Evolutionary conservation across 495 filamentous ascomycete genomes (phyloP).

Genomic region (Neurospora sp.): DNA sequence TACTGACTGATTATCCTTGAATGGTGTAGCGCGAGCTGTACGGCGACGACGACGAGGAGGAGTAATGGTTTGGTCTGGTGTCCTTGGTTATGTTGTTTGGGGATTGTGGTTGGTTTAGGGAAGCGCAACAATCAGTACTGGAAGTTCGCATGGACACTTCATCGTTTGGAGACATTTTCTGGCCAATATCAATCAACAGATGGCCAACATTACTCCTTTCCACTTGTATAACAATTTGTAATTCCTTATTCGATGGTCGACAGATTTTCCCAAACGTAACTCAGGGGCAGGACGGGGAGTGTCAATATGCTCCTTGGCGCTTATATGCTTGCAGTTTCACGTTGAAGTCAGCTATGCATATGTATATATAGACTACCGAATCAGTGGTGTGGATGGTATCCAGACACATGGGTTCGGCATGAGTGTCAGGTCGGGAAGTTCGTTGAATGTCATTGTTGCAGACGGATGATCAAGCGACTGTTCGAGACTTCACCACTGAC

Average conservation of each 20-base stretch:
- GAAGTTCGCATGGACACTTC: neutral
- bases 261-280: neutral
- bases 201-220: neutral
- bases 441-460: neutral
- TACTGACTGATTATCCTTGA: neutral
- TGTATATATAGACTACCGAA: neutral
- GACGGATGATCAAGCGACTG: neutral
- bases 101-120: neutral
- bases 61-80: neutral
- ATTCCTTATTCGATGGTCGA: neutral
- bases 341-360: neutral
- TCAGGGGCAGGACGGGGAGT: neutral
- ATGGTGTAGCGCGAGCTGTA: conserved; percentile 15
- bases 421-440: neutral
- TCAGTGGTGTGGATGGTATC: neutral
- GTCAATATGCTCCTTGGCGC: neutral
- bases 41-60: conserved; percentile 9
- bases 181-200: neutral
- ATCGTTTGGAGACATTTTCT: neutral
- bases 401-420: neutral
- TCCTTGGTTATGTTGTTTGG: neutral
- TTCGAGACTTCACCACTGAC: neutral
- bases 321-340: neutral
- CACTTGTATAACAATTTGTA: neutral
- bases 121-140: neutral